These are phyloP conservation scores for Solanum chmielewskii DNA, from an alignment of 257 asterid genomes.

Conservation along the genomic window DNA sequence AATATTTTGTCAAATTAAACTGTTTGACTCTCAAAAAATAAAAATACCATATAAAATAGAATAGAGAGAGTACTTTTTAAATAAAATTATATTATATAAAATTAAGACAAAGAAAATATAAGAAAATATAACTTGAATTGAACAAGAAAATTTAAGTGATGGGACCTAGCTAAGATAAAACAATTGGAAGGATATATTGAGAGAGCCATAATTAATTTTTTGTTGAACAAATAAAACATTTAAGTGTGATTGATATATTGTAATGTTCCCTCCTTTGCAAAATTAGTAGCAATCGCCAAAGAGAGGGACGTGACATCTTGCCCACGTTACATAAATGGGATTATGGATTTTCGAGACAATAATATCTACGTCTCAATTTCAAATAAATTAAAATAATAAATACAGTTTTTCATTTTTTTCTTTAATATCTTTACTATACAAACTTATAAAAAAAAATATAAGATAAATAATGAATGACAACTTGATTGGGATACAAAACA, in stretches of 20 bases:
- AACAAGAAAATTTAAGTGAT: neutral
- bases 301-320: neutral
- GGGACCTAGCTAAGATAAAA: neutral
- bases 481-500: too few relatives aligned
- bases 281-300: neutral
- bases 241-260: neutral
- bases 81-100: too few relatives aligned
- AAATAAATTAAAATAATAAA: neutral
- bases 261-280: neutral
- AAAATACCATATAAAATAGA: too few relatives aligned
- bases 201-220: neutral
- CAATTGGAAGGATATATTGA: neutral
- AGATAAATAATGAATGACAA: neutral
- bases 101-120: too few relatives aligned
- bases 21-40: rapidly evolving
- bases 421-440: neutral
- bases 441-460: neutral
- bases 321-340: neutral
- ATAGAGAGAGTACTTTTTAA: rapidly evolving
- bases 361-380: neutral
- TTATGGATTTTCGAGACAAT: neutral
- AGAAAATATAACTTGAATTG: neutral
- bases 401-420: neutral
- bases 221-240: neutral
- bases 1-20: too few relatives aligned